Base-by-base conservation (phyloP, 768 basidiomycete species). In the Termitomyces eurrhizus region DNA sequence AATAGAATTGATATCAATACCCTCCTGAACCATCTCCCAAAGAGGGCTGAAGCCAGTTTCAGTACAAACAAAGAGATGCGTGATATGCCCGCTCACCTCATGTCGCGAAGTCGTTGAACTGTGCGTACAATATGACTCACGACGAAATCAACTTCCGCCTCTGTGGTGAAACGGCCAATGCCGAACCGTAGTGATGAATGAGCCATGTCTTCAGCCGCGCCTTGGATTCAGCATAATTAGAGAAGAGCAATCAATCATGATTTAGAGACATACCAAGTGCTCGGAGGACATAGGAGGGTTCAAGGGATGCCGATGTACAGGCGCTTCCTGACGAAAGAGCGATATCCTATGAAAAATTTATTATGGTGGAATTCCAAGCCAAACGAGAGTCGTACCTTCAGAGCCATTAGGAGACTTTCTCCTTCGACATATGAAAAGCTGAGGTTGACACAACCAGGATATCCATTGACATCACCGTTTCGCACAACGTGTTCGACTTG, bases 11-110 rank as follows among this genome's bases (percentile, higher is more conserved):
- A 98, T 84, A 73, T 99, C 97, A 61, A 98, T 95, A 46, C 96
- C 96, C 72, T 98, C 97, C 75, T 97, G 94, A 16, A 98, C 95
- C 95, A 99, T 98, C 77, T 99, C 97, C 96, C 96, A 99, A 57
- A 99, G 75, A 37, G 97, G 97, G 69, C 93, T 93, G 1, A 54
- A 55, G 46, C 29, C 14, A 53, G 39, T 24, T 29, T 67, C 59
- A 63, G 62, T 54, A 57, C 51, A n/a, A 58, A 42, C 18, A 12
- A 59, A 24, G 52, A 55, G 45, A 24, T 58, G 36, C 29, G 54
- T 14, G 35, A 26, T 60, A 59, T 18, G 14, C 16, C 53, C 48
- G 70, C 81, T 35, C 54, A 87, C 90, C 91, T 95, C 93, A 99
- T 94, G 62, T 99, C 96, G 54, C 96, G 85, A 64, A 99, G 82